phyloP scores from a whole-genome alignment of 2,329 filamentous ascomycete genomes.

The Neofusicoccum parvum region DNA sequence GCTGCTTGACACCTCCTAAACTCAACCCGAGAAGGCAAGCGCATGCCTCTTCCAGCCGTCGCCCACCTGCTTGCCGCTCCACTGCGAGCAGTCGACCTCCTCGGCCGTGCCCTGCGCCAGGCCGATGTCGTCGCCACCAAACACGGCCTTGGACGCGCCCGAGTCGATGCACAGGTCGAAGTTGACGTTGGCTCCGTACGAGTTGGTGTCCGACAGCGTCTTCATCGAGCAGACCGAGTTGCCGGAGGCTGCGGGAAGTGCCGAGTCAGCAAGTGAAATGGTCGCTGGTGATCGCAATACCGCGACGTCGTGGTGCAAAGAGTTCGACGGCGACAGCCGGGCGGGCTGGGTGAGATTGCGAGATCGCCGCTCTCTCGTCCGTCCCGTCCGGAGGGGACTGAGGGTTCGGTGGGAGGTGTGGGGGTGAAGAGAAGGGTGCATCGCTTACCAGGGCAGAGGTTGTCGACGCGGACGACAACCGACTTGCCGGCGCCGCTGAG shows the following conservation, averaged over 20 bases:
- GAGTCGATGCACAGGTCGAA: slow-evolving; percentile 46
- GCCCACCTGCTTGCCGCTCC: slow-evolving; percentile 20
- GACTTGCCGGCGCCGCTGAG: slow-evolving; percentile 34
- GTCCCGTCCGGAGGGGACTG: no score
- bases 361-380: no score
- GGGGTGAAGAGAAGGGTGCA: background rate
- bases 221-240: slow-evolving; percentile 44
- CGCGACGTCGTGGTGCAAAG: background rate
- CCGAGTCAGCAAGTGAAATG: background rate
- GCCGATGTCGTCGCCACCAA: slow-evolving; percentile 34
- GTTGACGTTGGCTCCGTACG: slow-evolving; percentile 44
- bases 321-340: no score
- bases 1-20: no score
- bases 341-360: background rate
- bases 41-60: slow-evolving; percentile 3
- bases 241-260: slow-evolving; percentile 26
- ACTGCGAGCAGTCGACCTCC: slow-evolving; percentile 31
- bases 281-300: background rate
- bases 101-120: slow-evolving; percentile 36
- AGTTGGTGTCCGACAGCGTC: slow-evolving; percentile 36
- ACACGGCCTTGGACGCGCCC: slow-evolving; percentile 40
- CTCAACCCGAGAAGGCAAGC: background rate
- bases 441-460: slow-evolving; percentile 39
- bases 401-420: background rate
- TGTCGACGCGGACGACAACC: slow-evolving; percentile 45